These are phyloP conservation scores for Aegilops speltoides DNA, from an alignment of 176 grass and related monocot species.

Conservation along the genomic window DNA sequence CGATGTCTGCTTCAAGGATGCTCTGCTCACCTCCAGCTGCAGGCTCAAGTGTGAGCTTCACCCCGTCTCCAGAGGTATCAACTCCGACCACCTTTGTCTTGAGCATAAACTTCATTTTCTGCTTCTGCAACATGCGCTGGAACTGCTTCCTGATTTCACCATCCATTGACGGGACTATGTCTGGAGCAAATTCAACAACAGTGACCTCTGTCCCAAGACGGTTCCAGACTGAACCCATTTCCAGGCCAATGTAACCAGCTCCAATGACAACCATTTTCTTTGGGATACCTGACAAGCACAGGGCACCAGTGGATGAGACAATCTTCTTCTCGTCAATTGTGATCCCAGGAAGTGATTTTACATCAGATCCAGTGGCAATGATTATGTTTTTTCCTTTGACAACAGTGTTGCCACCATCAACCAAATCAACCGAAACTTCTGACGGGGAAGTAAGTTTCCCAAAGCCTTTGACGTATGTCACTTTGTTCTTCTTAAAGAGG, in stretches of 20 bases:
- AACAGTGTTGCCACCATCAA: conserved; percentile 73
- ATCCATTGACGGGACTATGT: conserved; percentile 98
- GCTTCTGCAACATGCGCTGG: conserved; percentile 96
- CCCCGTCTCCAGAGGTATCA: conserved; percentile 79
- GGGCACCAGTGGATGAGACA: conserved; percentile 96
- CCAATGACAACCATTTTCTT: conserved; percentile 97
- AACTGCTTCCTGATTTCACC: conserved; percentile 93
- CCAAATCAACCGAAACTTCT: conserved; percentile 88
- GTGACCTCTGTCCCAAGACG: conserved; percentile 92
- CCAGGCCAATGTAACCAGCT: conserved; percentile 95
- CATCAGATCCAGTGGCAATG: conserved; percentile 95
- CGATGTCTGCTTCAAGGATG: conserved; percentile 85
- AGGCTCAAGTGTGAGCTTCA: conserved; percentile 82
- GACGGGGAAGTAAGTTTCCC: conserved; percentile 83
- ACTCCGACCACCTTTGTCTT: conserved; percentile 91
- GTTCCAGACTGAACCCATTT: conserved; percentile 99
- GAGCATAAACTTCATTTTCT: conserved; percentile 99
- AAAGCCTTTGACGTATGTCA: conserved; percentile 88
- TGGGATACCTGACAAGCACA: conserved; percentile 70
- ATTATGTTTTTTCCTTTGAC: conserved; percentile 92
- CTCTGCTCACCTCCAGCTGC: conserved; percentile 86
- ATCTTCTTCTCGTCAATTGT: conserved; percentile 97
- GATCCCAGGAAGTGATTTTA: conserved; percentile 90
- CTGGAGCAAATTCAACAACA: conserved; percentile 93
- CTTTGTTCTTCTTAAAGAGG: conserved; percentile 98